phyloP scores from a whole-genome alignment of 345 rosid species.

The Mangifera indica region DNA sequence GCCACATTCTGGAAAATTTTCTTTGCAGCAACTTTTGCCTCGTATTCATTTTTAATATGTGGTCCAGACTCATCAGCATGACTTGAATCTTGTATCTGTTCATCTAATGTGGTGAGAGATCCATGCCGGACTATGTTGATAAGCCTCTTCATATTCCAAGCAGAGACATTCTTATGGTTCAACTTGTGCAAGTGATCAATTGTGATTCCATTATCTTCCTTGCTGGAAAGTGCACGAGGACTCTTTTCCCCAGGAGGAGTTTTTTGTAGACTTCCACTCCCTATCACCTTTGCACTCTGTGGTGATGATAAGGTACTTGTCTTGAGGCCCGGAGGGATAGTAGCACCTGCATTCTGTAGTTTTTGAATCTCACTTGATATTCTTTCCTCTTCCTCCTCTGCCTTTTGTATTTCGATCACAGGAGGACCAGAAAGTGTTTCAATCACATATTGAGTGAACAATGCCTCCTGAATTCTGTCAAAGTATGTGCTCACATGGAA shows the following conservation, averaged over 20 bases:
- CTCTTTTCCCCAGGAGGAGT: conserved; percentile 18
- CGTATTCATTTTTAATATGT: conserved; percentile 60
- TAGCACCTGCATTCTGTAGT: conserved; percentile 44
- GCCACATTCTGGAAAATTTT: conserved; percentile 77
- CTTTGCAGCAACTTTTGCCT: conserved; percentile 85
- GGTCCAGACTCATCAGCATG: conserved; percentile 56
- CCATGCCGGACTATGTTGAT: conserved; percentile 69
- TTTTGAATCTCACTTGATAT: conserved; percentile 36
- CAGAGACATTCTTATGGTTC: conserved; percentile 75
- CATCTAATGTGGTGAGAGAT: conserved; percentile 73
- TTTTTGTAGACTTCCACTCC: conserved; percentile 45
- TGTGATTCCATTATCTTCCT: conserved; percentile 50
- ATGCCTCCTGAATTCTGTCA: conserved; percentile 83
- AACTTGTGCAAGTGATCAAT: conserved; percentile 73
- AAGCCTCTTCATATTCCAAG: conserved; percentile 95
- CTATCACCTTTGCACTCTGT: conserved; percentile 23
- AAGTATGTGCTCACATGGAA: conserved; percentile 90
- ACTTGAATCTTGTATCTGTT: conserved; percentile 57
- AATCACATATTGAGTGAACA: conserved; percentile 78
- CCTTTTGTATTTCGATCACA: conserved; percentile 42
- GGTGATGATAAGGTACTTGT: conserved; percentile 34
- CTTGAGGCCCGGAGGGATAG: conserved; percentile 43
- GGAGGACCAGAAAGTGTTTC: conserved; percentile 85
- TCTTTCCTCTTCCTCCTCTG: conserved; percentile 54
- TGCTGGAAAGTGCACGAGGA: conserved; percentile 35